Evolutionary conservation across 805 yeast species (phyloP), one percentile per base, ranked within the genome.

Genomic region (Spathaspora arborariae): DNA sequence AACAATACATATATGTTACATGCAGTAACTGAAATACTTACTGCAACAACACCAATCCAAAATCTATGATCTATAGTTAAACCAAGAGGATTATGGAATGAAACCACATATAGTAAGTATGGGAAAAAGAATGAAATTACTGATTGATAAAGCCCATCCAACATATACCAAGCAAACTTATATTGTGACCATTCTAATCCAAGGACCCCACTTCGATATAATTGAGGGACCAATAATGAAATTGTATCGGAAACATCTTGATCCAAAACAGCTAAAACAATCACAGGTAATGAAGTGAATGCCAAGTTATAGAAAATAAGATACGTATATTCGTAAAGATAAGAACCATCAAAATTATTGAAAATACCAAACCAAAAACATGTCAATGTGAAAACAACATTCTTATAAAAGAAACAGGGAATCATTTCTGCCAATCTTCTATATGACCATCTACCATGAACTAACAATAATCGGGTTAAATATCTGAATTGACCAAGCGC

Each of bases 371-470:
- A 86, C 92, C 94, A 86, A 64, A 86, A 85, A 60, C 83, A 72
- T 3, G 90, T 79, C 60, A 85, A 60, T 9, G 90, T 84, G 64
- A 84, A 87, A 42, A 82, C 79, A 45, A 83, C 81, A 63, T 86
- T 86, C 65, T 86, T 85, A 71, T 82, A 86, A 57, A 86, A 84
- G 67, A 86, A 82, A 59, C 85, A 81, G 20, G 90, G 88, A 51
- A 85, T 76, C 90, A 85, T 82, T 58, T 84, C 90, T 0, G 88
- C 81, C 36, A 87, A 65, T 49, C 95, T 68, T 54, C 78, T 79
- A 60, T 85, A 86, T 0, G 89, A 83, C 90, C 91, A 87, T 45
- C 90, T 75, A n/a, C 95, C 95, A 61, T 86, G 95, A 30, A 84
- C 88, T 44, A 86, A 65, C 41, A 87, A 66, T 51, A 86, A 68